Conservation (phyloP, 1,284 basidiomycete species). For the Sanghuangporus baumii region DNA sequence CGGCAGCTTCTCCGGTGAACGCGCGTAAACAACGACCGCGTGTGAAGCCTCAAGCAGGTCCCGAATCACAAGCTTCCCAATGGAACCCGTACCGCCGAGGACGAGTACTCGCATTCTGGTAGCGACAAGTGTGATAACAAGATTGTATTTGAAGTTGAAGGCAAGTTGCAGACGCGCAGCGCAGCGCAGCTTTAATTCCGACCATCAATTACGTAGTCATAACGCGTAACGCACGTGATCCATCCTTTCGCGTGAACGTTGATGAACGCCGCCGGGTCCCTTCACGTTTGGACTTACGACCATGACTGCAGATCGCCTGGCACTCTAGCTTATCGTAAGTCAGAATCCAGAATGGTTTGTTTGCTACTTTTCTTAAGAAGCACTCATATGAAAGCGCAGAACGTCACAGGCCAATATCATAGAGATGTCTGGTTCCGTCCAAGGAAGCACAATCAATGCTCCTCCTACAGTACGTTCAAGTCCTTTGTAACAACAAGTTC, state of each 20-base stretch:
- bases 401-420: not conserved
- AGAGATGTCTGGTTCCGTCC: not conserved
- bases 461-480: constrained; percentile 8
- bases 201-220: not conserved
- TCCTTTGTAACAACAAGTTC: not conserved
- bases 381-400: too few species aligned
- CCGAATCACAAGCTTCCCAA: constrained; percentile 48
- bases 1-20: constrained; percentile 56
- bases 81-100: constrained; percentile 54
- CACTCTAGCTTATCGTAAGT: too few species aligned
- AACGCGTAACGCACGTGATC: not conserved
- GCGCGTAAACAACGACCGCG: constrained; percentile 52
- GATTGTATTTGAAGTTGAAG: not conserved
- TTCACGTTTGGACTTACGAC: too few species aligned
- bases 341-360: too few species aligned
- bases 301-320: too few species aligned
- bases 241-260: too few species aligned
- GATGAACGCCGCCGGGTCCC: too few species aligned
- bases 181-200: too few species aligned
- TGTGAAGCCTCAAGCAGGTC: constrained; percentile 42
- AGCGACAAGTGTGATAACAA: not conserved
- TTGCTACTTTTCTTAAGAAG: too few species aligned
- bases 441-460: not conserved
- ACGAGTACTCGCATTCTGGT: constrained; percentile 28
- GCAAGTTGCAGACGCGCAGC: not conserved